Evolutionary conservation across 371 early-diverging fungal genomes (phyloP), one percentile per base, ranked within the genome.

Genomic region (Batkoa obscura): DNA sequence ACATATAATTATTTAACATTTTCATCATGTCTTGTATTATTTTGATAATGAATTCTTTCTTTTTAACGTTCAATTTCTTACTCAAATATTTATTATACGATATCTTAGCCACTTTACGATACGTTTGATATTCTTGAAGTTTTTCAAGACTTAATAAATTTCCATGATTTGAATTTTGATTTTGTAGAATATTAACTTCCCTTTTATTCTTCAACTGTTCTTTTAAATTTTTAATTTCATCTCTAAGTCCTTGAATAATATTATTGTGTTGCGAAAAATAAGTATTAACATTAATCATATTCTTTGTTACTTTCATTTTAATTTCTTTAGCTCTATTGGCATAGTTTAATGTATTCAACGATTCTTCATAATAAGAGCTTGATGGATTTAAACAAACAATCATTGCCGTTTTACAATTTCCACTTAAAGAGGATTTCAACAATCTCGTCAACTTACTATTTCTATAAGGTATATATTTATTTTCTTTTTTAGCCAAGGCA

Each of bases 261-360:
- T 71, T 66, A 55, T 71, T 72, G 59, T 80, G 79, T 60, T 79
- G 75, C 2, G 79, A 68, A 52, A 79, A 60, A 60, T 79, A 79
- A 33, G 68, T 65, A 50, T 72, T 67, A 36, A 76, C 68, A 34
- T 68, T 67, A 36, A 73, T 58, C 0, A 73, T 72, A 65, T 80
- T 80, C 51, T 67, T 65, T 36, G 69, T 68, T 17, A 76, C 73
- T 39, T 67, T 69, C 43, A 74, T 86, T 58, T 76, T 79, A 64
- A 89, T 89, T 49, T 75, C 75, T 60, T 81, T 77, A 3, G 88
- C 87, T 2, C 90, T 72, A 64, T 76, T 81, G 0, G 92, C 93
- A 63, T 91, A 94, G 62, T 85, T 84, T 8, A 94, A 72, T 1
- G 93, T 94, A 64, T 88, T 89, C 56, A 79, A 74, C 3, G 88